Percentiles rank a stretch among this genome's conserved stretches.
Evolutionary conservation across 768 basidiomycete species (phyloP).

Genomic region (Gloeostereum incarnatum): DNA sequence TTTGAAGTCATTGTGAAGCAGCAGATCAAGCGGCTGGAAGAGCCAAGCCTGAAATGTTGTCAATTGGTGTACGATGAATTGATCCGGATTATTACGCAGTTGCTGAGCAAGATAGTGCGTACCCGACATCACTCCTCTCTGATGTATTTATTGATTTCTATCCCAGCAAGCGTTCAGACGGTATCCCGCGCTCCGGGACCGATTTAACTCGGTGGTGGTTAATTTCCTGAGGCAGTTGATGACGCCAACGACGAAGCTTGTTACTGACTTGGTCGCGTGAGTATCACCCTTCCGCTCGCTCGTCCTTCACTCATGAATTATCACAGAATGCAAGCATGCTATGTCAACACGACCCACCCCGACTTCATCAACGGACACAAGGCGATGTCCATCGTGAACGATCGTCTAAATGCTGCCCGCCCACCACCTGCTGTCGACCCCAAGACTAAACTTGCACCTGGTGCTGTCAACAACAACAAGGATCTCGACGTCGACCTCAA

Average conservation of each 20-base stretch:
- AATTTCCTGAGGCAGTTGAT: slow-evolving; percentile 95
- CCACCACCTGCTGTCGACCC: slow-evolving; percentile 56
- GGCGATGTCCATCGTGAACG: slow-evolving; percentile 86
- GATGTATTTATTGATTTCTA: slow-evolving; percentile 1
- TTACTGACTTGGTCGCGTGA: slow-evolving; percentile 84
- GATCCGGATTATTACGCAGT: slow-evolving; percentile 88
- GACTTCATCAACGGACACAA: slow-evolving; percentile 97
- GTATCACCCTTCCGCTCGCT: slow-evolving; percentile 14
- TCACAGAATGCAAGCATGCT: slow-evolving; percentile 99
- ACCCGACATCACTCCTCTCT: not conserved
- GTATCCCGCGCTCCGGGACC: slow-evolving; percentile 92
- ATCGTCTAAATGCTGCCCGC: slow-evolving; percentile 77
- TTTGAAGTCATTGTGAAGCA: slow-evolving; percentile 99
- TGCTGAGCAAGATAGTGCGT: slow-evolving; percentile 83
- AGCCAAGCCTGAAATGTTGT: slow-evolving; percentile 89
- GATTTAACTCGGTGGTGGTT: slow-evolving; percentile 93
- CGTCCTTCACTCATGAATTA: slow-evolving; percentile 16
- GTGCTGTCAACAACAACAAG: slow-evolving; percentile 82
- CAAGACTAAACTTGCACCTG: slow-evolving; percentile 56
- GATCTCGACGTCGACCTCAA: slow-evolving; percentile 88
- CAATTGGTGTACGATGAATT: slow-evolving; percentile 96
- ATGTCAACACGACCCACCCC: slow-evolving; percentile 98
- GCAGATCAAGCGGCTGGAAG: slow-evolving; percentile 95
- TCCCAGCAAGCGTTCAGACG: slow-evolving; percentile 89
- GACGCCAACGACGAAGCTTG: slow-evolving; percentile 92